These are phyloP conservation scores for thale cress (Arabidopsis thaliana) DNA, from an alignment of 345 rosid species.

Conservation along the genomic window DNA sequence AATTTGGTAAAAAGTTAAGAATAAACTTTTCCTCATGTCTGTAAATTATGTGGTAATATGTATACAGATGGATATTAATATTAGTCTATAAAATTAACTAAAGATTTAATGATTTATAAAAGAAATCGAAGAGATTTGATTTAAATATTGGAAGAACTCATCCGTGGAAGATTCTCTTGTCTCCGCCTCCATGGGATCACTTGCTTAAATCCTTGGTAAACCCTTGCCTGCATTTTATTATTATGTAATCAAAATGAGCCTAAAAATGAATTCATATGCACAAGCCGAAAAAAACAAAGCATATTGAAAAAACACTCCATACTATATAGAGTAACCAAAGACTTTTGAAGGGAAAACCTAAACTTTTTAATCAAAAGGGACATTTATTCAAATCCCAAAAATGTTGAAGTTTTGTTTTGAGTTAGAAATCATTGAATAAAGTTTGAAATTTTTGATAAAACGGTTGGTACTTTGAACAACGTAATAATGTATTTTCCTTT, in stretches of 20 bases:
- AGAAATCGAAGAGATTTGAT: conserved; percentile 3
- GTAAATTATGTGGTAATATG: neutral
- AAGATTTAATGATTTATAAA: neutral
- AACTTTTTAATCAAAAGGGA: neutral
- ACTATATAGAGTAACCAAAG: neutral
- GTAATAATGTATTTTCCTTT: neutral
- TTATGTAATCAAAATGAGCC: conserved; percentile 4
- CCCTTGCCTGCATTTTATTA: conserved; percentile 53
- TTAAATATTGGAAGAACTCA: conserved; percentile 34
- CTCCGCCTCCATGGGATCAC: conserved; percentile 73
- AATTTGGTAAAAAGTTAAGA: neutral
- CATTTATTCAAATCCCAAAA: neutral
- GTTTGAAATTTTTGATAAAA: neutral
- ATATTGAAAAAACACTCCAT: neutral
- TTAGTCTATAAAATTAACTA: neutral
- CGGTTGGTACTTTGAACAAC: neutral
- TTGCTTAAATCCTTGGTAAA: conserved; percentile 63
- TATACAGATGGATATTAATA: conserved; percentile 31
- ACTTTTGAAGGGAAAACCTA: neutral
- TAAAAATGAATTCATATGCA: neutral
- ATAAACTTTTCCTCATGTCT: neutral
- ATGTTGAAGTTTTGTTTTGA: neutral
- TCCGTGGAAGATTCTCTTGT: conserved; percentile 39
- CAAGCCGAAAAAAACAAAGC: neutral
- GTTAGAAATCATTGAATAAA: neutral